Base-by-base conservation (phyloP, 1,284 basidiomycete species). In the Tilletia walkeri region DNA sequence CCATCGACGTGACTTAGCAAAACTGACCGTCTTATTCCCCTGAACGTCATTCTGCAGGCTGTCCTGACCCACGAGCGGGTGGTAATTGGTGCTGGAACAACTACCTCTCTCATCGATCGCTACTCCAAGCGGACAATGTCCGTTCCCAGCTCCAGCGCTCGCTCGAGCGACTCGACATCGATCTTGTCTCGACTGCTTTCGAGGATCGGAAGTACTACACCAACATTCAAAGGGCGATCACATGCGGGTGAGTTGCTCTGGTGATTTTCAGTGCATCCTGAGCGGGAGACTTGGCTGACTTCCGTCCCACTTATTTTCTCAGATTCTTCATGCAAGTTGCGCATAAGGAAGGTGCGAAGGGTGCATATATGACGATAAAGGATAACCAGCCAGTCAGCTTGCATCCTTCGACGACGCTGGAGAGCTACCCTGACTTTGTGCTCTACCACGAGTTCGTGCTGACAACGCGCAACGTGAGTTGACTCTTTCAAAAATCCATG, bases 321-420 rank as follows among this genome's bases (percentile, higher is more conserved):
- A 39, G 47, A 34, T 99, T 94, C 88, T 99, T 99, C 86, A 97
- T 97, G 95, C 95, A 98, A 84, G 90, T 95, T 7, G 95, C 95
- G 4, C 94, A 97, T 85, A 93, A 93, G 84, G 92, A 94, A 81
- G 93, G 93, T 3, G 73, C 76, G 3, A 75, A 75, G n/a, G 77
- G 77, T 48, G 68, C 72, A 2, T 82, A 80, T 84, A 81, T 90
- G 75, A 98, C 94, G 0, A 90, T 96, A 75, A 98, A 97, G 86
- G 94, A 98, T 83, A 93, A 95, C 80, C 93, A 95, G 86, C 88
- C 92, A 53, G 95, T 98, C 6, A 87, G 87, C n/a, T 86, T 98
- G n/a, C 95, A 99, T 84, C 93, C 95, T 5, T 93, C 91, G 4
- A 95, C 93, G 74, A 94, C 95, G 38, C 86, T 99, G 65, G 93